Evolutionary conservation across 352 stramenopile genomes (phyloP), one percentile per base, ranked within the genome.

Genomic region (Pythium graminicola): DNA sequence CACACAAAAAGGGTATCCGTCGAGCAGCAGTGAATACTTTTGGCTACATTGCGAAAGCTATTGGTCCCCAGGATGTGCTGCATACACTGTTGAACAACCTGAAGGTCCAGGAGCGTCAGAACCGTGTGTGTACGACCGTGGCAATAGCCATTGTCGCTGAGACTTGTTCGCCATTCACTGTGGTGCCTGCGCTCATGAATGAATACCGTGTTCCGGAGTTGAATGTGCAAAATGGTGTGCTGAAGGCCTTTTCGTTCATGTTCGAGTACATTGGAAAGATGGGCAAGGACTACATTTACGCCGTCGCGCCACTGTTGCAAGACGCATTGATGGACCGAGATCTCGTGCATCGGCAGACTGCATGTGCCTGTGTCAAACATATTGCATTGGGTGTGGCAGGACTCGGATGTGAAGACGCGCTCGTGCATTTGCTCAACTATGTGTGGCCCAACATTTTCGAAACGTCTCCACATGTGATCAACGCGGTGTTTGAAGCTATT

Each of bases 401-500:
- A 20, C 78, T 98, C 35, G 96, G 96, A 16, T 99, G 96, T 62
- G 97, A 99, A 74, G 97, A 99, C 70, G 96, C 94, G 16, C 70
- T 99, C 35, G 59, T 97, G 54, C 96, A 99, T 71, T 65, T 99
- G 48, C 76, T 99, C 6, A 99, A 99, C 70, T 99, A 95, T 65
- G 95, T 99, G n/a, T 99, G 95, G 95, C 97, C 97, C 17, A 99
- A 99, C 72, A 97, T 99, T 61, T 99, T 99, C 62, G 97, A 99
- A 71, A 97, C 96, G 49, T 97, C 95, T 56, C 85, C 96, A 16
- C 97, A 99, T 70, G 93, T 99, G 41, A 99, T 99, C 62, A 97
- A 99, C 63, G 96, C 96, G 6, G 95, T 98, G 17, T 98, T 99
- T 59, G 95, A 99, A 66, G 97, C 97, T 16, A 95, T 99, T 56